Evolutionary conservation across 176 grass and related monocot species (phyloP), one percentile per base, ranked within the genome.

Genomic region (Musa schizocarpa): DNA sequence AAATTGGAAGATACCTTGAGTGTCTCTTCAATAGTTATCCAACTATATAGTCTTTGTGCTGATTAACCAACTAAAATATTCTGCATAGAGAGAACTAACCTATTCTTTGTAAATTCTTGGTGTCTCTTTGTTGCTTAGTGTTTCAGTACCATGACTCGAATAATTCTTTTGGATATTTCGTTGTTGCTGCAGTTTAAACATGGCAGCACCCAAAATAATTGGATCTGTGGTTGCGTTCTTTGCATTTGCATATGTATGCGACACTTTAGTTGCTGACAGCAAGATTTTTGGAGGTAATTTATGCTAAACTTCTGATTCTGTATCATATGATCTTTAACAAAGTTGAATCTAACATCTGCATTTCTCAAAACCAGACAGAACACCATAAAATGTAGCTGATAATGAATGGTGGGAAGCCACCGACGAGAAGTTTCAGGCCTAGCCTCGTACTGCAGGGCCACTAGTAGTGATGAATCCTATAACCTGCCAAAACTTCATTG

Each of bases 271-370:
- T 17, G 75, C 62, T 11, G 84, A 86, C 13, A 82, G 62, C 9
- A 74, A 79, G 75, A 77, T 86, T 43, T 70, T 82, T 20, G 75
- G 84, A 82, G 84, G 84, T 82, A 54, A 65, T 76, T 21, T 65
- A 75, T 19, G 1, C 23, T 68, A 25, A 12, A 26, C 8, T 10
- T 1, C 12, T 27, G 21, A 68, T 43, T 29, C 13, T 34, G 2
- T 13, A 16, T 16, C 0, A 59, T 59, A 13, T 14, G 12, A 59
- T 16, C 14, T 11, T 14, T 69, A 9, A 7, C 14, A 43, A 48
- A 69, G 10, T 69, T 25, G 16, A 43, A 14, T 48, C 14, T 34
- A 16, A 29, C 11, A 34, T 68, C 12, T 10, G 14, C 26, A 14
- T 69, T 69, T 34, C 13, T 43, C 16, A 7, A 34, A 50, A 69